These are phyloP conservation scores for Biscogniauxia marginata DNA, from an alignment of 2,329 filamentous ascomycete genomes.

Conservation along the genomic window DNA sequence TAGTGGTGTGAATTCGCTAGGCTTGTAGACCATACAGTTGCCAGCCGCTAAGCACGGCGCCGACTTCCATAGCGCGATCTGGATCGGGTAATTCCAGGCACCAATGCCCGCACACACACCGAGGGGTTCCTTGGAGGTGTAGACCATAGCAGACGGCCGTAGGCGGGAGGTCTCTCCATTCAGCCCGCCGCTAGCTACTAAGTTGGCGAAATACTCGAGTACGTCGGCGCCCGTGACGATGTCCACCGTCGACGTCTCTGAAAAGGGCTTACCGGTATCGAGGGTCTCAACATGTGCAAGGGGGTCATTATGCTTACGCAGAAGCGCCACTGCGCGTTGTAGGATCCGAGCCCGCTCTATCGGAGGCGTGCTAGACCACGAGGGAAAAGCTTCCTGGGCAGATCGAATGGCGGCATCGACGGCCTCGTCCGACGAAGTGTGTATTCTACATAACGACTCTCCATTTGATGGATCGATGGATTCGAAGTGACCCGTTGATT, in stretches of 20 bases:
- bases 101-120: conserved; percentile 86
- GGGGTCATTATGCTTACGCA: conserved; percentile 75
- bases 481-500: conserved; percentile 63
- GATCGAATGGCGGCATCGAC: conserved; percentile 71
- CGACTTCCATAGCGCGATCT: conserved; percentile 88
- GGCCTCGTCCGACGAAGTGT: conserved; percentile 64
- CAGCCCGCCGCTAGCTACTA: conserved; percentile 73
- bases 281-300: conserved; percentile 77
- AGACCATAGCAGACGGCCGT: conserved; percentile 74
- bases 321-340: conserved; percentile 69
- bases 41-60: conserved; percentile 81
- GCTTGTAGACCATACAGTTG: conserved; percentile 90
- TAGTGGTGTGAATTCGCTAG: conserved; percentile 83
- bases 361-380: conserved; percentile 75
- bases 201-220: conserved; percentile 80
- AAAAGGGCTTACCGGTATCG: conserved; percentile 84
- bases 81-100: conserved; percentile 90
- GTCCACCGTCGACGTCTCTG: conserved; percentile 82
- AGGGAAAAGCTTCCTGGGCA: conserved; percentile 68
- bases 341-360: conserved; percentile 74
- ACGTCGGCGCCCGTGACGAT: conserved; percentile 81
- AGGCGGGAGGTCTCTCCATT: conserved; percentile 78
- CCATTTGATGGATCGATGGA: conserved; percentile 73
- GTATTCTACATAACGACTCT: conserved; percentile 67
- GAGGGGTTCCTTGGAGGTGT: conserved; percentile 77